These are phyloP conservation scores for Cutaneotrichosporon spelunceum DNA, from an alignment of 1,284 basidiomycete genomes.

Conservation along the genomic window DNA sequence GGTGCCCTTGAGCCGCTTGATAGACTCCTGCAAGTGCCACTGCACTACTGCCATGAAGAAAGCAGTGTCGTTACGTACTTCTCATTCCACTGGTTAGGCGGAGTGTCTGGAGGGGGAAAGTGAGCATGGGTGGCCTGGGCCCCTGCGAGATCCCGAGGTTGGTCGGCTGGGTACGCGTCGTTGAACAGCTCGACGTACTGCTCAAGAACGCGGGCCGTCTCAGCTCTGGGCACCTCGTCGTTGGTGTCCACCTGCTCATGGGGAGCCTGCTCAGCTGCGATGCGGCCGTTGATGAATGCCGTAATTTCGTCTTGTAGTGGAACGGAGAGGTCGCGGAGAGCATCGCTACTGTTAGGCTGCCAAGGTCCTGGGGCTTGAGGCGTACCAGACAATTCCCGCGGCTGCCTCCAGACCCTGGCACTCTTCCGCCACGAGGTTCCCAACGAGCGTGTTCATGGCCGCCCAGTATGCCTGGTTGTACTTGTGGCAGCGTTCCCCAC, in stretches of 20 bases:
- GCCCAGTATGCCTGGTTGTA: slow-evolving; percentile 8
- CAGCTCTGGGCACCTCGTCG: no score
- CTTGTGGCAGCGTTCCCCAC: background rate
- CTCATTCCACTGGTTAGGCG: slow-evolving; percentile 9
- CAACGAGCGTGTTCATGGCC: background rate
- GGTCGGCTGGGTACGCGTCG: background rate
- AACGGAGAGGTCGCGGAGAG: background rate
- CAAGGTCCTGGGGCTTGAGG: background rate
- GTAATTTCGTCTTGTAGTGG: background rate
- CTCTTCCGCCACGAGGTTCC: background rate
- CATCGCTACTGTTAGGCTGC: background rate
- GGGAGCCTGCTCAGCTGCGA: background rate
- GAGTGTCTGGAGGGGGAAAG: background rate
- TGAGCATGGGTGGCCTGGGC: no score
- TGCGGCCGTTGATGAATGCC: background rate
- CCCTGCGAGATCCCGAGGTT: background rate
- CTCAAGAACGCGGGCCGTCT: background rate
- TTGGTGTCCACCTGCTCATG: slow-evolving; percentile 1
- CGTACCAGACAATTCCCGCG: background rate
- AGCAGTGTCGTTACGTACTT: background rate
- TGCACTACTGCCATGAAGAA: background rate
- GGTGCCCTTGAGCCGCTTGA: background rate
- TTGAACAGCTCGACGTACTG: background rate
- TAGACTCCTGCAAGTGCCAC: background rate
- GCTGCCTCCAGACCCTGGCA: background rate